These are phyloP conservation scores for Cicer judaicum DNA, from an alignment of 306 rosid genomes.

Conservation along the genomic window DNA sequence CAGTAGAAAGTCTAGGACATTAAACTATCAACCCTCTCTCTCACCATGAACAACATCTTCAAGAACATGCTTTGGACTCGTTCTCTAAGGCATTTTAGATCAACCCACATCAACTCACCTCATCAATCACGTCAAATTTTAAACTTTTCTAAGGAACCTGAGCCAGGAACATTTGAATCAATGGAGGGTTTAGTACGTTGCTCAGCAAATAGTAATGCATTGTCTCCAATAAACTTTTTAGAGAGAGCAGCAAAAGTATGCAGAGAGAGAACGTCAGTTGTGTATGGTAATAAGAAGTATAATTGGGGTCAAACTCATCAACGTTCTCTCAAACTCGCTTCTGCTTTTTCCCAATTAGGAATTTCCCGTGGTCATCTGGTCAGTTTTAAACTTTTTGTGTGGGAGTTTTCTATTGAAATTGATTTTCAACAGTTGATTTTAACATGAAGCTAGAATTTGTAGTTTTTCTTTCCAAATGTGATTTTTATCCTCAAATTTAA, in stretches of 20 bases:
- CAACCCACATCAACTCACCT: not conserved
- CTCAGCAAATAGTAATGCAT: slow-evolving; percentile 68
- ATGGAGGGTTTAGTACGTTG: slow-evolving; percentile 68
- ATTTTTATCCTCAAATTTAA: no score
- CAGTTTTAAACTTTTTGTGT: slow-evolving; percentile 3
- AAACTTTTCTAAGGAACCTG: slow-evolving; percentile 31
- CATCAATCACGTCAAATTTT: slow-evolving; percentile 23
- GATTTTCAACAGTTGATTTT: no score
- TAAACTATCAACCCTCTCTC: not conserved
- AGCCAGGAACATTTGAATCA: slow-evolving; percentile 61
- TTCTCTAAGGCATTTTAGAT: slow-evolving; percentile 24
- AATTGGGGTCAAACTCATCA: slow-evolving; percentile 74
- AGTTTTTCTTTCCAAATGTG: no score
- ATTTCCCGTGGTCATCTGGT: slow-evolving; percentile 83
- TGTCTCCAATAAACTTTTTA: slow-evolving; percentile 76
- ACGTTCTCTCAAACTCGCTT: slow-evolving; percentile 74
- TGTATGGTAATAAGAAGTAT: slow-evolving; percentile 60
- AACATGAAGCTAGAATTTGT: no score
- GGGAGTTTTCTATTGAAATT: no score
- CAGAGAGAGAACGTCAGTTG: slow-evolving; percentile 61
- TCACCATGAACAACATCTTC: slow-evolving; percentile 47
- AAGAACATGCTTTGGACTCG: slow-evolving; percentile 39
- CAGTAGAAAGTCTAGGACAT: not conserved
- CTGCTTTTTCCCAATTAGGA: slow-evolving; percentile 68
- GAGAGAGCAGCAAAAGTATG: slow-evolving; percentile 78